Evolutionary conservation across 345 rosid genomes (phyloP).

Genomic region (Dimocarpus longan): DNA sequence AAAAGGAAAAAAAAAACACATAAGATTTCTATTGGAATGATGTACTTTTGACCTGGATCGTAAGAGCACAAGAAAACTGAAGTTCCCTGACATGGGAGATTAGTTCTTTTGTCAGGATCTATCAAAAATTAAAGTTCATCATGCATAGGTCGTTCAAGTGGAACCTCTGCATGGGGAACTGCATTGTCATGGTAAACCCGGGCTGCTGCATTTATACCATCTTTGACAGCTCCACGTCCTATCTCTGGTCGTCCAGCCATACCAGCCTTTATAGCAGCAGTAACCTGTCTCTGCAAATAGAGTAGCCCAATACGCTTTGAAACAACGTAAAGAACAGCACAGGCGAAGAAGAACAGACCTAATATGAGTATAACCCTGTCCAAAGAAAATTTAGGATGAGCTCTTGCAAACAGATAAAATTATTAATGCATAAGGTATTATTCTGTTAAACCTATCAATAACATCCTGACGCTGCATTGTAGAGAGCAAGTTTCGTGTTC

Average conservation of each 20-base stretch:
- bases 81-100: background rate
- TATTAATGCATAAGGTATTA: background rate
- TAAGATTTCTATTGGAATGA: background rate
- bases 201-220: constrained; percentile 43
- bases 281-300: constrained; percentile 71
- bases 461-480: constrained; percentile 94
- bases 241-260: constrained; percentile 55
- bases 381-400: constrained; percentile 25
- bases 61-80: background rate
- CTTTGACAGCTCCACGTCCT: constrained; percentile 39
- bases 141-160: constrained; percentile 49
- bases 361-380: constrained; percentile 66
- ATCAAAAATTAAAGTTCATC: constrained; percentile 65
- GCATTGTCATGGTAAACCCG: constrained; percentile 40
- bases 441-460: constrained; percentile 61
- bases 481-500: constrained; percentile 85
- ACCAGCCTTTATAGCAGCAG: constrained; percentile 74
- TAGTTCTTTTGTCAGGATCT: background rate
- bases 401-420: background rate
- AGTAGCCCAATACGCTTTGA: constrained; percentile 82
- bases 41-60: background rate
- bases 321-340: constrained; percentile 85
- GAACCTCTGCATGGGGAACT: constrained; percentile 43
- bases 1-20: too few species aligned
- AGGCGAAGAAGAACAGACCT: constrained; percentile 68